Conservation (phyloP, 768 basidiomycete genomes). For the Sarcomyxa edulis region DNA sequence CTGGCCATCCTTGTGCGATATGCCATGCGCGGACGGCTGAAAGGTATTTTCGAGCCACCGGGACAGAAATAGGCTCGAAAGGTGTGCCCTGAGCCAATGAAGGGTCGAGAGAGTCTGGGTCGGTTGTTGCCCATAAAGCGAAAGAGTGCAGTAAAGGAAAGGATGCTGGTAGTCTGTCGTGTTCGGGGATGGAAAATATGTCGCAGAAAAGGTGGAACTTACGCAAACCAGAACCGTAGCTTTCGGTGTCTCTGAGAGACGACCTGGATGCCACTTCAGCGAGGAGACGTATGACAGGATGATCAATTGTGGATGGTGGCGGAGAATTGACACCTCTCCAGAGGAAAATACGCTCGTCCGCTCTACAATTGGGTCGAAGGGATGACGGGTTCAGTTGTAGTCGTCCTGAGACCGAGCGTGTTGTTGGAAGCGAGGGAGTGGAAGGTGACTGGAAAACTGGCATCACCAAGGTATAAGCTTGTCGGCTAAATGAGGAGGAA, state of each 20-base stretch:
- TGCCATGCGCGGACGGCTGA: slow-evolving; percentile 32
- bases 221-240: slow-evolving; percentile 16
- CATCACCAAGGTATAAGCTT: slow-evolving; percentile 11
- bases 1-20: slow-evolving; percentile 30
- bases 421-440: too few relatives aligned
- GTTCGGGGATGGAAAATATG: slow-evolving; percentile 24
- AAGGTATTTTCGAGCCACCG: slow-evolving; percentile 25
- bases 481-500: slow-evolving; percentile 11
- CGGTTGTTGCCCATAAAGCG: slow-evolving; percentile 26
- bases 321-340: slow-evolving; percentile 29
- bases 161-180: slow-evolving; percentile 17
- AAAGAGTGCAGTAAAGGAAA: slow-evolving; percentile 27
- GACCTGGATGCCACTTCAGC: slow-evolving; percentile 12
- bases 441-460: slow-evolving; percentile 4
- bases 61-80: slow-evolving; percentile 25
- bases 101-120: slow-evolving; percentile 14
- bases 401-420: too few relatives aligned
- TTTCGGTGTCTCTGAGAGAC: slow-evolving; percentile 14
- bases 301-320: slow-evolving; percentile 13
- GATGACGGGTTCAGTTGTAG: slow-evolving; percentile 12
- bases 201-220: slow-evolving; percentile 28
- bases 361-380: slow-evolving; percentile 17
- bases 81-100: slow-evolving; percentile 5
- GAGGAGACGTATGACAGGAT: slow-evolving; percentile 15
- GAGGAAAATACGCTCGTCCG: slow-evolving; percentile 16